Conservation (phyloP, 1,284 basidiomycete genomes). For the Boletus albobrunnescens region DNA sequence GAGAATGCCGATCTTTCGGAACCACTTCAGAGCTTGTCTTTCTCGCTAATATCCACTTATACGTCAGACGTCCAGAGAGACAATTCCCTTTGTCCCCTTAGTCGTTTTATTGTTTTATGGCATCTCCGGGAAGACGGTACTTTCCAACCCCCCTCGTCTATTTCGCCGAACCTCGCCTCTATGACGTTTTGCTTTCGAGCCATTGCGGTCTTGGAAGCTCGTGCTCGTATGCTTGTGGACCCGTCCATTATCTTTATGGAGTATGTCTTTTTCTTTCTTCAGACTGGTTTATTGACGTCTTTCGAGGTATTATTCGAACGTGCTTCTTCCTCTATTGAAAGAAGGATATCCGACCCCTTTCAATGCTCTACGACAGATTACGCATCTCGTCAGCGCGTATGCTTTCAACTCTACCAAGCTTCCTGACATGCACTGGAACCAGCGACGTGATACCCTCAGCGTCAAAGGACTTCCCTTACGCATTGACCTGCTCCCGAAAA, state of each 20-base stretch:
- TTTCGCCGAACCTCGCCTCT: constrained; percentile 1
- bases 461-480: background rate
- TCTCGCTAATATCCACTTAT: no score
- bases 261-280: no score
- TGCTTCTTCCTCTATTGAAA: background rate
- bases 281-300: no score
- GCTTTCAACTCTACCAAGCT: background rate
- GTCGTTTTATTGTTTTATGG: background rate
- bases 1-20: no score
- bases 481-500: no score
- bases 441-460: no score
- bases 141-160: background rate
- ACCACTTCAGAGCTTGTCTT: no score
- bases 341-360: constrained; percentile 1
- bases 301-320: background rate
- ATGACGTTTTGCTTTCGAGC: background rate
- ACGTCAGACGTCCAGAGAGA: background rate
- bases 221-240: no score
- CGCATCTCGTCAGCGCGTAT: background rate
- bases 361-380: background rate
- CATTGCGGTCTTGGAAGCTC: background rate
- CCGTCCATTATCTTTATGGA: no score
- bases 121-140: constrained; percentile 5
- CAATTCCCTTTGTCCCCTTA: background rate
- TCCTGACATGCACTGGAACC: constrained; percentile 3